Percentiles rank a stretch among this genome's conserved stretches.
Evolutionary conservation across 805 yeast genomes (phyloP).

Genomic region (Monosporozyma solicola): DNA sequence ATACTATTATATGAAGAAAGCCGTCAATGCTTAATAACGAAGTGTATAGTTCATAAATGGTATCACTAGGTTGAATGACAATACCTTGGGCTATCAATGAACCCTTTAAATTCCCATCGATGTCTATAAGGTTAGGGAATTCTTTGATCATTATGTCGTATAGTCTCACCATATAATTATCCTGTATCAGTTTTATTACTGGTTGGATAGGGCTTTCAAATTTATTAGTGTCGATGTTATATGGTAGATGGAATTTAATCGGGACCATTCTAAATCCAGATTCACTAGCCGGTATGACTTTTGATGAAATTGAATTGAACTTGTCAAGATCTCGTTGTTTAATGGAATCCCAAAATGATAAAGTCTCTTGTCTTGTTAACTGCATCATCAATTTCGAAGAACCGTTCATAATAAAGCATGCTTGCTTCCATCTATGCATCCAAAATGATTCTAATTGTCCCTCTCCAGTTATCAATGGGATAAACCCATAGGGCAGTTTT

Average conservation of each 20-base stretch:
- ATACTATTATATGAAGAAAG: constrained; percentile 40
- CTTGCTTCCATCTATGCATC: constrained; percentile 76
- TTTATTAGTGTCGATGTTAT: constrained; percentile 25
- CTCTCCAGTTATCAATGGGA: constrained; percentile 34
- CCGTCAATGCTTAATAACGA: constrained; percentile 51
- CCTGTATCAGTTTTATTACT: constrained; percentile 7
- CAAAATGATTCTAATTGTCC: constrained; percentile 38
- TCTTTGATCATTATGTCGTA: constrained; percentile 33
- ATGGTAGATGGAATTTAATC: constrained; percentile 5
- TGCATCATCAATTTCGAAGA: constrained; percentile 75
- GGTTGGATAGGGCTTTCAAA: constrained; percentile 27
- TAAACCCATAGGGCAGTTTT: constrained; percentile 5
- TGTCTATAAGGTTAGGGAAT: constrained; percentile 39
- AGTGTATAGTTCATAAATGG: constrained; percentile 38
- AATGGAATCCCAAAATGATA: constrained; percentile 48
- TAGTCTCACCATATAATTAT: constrained; percentile 21
- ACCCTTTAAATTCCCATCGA: constrained; percentile 29
- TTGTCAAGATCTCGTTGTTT: constrained; percentile 16
- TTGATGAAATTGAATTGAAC: constrained; percentile 19
- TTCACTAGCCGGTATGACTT: constrained; percentile 7
- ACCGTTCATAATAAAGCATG: constrained; percentile 67
- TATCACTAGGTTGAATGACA: constrained; percentile 35
- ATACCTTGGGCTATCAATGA: constrained; percentile 49
- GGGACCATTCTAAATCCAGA: constrained; percentile 13
- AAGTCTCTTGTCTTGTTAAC: constrained; percentile 54